These are phyloP conservation scores for Dioszegia aurantiaca DNA, from an alignment of 768 basidiomycete species.

Conservation along the genomic window DNA sequence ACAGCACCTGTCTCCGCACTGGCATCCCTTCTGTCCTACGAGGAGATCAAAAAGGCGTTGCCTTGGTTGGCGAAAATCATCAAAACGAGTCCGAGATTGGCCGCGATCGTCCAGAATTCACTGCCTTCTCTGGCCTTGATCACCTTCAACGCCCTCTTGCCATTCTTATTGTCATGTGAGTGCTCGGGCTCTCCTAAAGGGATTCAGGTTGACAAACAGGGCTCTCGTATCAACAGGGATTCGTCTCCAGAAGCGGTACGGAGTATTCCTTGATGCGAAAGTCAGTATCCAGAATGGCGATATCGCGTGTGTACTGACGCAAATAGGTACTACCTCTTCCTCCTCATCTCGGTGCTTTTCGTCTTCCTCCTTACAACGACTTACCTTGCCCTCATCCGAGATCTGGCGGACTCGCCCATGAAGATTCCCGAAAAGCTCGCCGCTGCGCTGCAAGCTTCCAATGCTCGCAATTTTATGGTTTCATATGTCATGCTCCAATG, in stretches of 20 bases:
- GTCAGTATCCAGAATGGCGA: too few relatives aligned
- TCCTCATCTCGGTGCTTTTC: slow-evolving; percentile 87
- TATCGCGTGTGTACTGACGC: too few relatives aligned
- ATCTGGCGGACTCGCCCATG: slow-evolving; percentile 83
- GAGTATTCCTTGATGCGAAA: slow-evolving; percentile 90
- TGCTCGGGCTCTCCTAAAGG: background rate
- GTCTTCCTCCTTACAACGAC: slow-evolving; percentile 90
- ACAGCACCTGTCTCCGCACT: slow-evolving; percentile 75
- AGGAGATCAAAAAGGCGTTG: slow-evolving; percentile 83
- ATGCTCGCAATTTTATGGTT: slow-evolving; percentile 60
- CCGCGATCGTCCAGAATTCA: slow-evolving; percentile 90
- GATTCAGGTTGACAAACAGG: slow-evolving; percentile 45
- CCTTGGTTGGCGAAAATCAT: slow-evolving; percentile 86
- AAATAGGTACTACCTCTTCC: slow-evolving; percentile 83
- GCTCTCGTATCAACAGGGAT: slow-evolving; percentile 86
- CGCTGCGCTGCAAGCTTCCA: slow-evolving; percentile 62
- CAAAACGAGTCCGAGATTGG: slow-evolving; percentile 64
- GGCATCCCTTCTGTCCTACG: slow-evolving; percentile 81
- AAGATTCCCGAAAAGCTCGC: slow-evolving; percentile 86
- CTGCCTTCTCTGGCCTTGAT: slow-evolving; percentile 88
- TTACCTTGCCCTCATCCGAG: slow-evolving; percentile 84
- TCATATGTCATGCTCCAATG: slow-evolving; percentile 56
- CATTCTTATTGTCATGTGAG: slow-evolving; percentile 82
- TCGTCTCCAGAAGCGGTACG: slow-evolving; percentile 82
- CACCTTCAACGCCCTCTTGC: slow-evolving; percentile 78